Conservation (phyloP, 1,284 basidiomycete genomes). For the Apiotrichum akiyoshidainum region DNA sequence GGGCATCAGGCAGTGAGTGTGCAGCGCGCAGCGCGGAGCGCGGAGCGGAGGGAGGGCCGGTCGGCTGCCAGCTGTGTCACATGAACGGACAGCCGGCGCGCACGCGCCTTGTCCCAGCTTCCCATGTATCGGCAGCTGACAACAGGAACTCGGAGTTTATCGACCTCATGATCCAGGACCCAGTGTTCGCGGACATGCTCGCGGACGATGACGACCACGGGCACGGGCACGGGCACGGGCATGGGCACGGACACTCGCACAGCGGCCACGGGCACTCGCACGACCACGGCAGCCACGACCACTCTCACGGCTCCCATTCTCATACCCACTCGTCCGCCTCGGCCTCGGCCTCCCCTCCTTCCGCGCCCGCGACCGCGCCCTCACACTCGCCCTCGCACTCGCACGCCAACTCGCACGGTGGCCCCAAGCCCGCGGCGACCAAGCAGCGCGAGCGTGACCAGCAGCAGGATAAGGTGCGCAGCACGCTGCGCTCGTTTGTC, state of each 20-base stretch:
- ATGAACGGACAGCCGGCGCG: too few relatives aligned
- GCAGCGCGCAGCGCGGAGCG: neutral
- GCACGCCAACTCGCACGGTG: conserved; percentile 9
- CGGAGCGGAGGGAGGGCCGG: too few relatives aligned
- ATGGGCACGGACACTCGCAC: conserved; percentile 19
- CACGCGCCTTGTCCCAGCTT: too few relatives aligned
- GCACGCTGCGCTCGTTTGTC: conserved; percentile 84
- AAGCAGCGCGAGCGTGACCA: conserved; percentile 31
- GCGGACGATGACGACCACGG: conserved; percentile 17
- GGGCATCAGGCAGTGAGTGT: conserved; percentile 44
- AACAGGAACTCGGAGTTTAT: conserved; percentile 49
- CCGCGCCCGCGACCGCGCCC: conserved; percentile 14
- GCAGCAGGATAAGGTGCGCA: conserved; percentile 67
- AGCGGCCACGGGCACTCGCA: conserved; percentile 26
- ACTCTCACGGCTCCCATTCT: neutral
- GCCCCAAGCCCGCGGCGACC: conserved; percentile 14
- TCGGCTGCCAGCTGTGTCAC: too few relatives aligned
- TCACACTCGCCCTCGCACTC: conserved; percentile 14
- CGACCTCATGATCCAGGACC: conserved; percentile 48
- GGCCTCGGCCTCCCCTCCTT: neutral
- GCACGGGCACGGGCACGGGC: conserved; percentile 22
- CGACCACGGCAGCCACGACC: conserved; percentile 1
- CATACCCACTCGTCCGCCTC: neutral
- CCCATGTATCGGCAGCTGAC: too few relatives aligned
- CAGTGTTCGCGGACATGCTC: conserved; percentile 47